Evolutionary conservation across 176 grass and related monocot genomes (phyloP), one percentile per base, ranked within the genome.

Genomic region (Cocos nucifera): DNA sequence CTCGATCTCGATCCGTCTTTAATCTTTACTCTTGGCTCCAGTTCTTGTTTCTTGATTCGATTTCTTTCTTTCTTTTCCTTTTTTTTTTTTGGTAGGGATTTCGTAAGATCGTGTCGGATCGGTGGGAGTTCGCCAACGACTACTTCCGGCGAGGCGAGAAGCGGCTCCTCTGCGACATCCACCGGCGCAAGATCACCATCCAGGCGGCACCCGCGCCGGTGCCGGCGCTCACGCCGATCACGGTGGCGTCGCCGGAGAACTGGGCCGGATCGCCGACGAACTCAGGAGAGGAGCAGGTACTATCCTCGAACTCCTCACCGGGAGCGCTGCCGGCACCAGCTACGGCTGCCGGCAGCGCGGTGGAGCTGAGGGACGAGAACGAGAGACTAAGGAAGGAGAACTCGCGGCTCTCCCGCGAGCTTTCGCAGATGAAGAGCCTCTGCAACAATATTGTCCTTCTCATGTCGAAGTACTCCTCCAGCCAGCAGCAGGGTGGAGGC

Each of bases 101-200:
- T 59, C 73, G 81, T 59, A 95, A 95, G 69, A 79, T 88, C 19
- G 78, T 88, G 12, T 81, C 84, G 32, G 89, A 95, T 75, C 58
- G 85, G 44, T 95, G 89, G 89, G 89, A 95, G 73, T 95, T 95
- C 63, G 78, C 84, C 14, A 95, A 95, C 67, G 84, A 95, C 19
- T 95, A 72, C 25, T 95, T 95, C 89, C 69, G 67, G 16, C 75
- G 72, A 56, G 89, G 89, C 0, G 69, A 88, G 58, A 84, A 71
- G 69, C 74, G 57, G 12, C 64, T 95, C 49, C 84, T 95, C 0
- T 73, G 75, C 20, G 84, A 85, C 68, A 95, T 95, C 54, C 84
- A 88, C 50, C 80, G 89, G 0, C 63, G 89, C 19, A 95, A 95
- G 78, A 70, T 95, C 8, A 7, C 63, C 6, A 20, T 70, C 2